Conservation (phyloP, 1,284 basidiomycete species). For the Puccinia novopanici region DNA sequence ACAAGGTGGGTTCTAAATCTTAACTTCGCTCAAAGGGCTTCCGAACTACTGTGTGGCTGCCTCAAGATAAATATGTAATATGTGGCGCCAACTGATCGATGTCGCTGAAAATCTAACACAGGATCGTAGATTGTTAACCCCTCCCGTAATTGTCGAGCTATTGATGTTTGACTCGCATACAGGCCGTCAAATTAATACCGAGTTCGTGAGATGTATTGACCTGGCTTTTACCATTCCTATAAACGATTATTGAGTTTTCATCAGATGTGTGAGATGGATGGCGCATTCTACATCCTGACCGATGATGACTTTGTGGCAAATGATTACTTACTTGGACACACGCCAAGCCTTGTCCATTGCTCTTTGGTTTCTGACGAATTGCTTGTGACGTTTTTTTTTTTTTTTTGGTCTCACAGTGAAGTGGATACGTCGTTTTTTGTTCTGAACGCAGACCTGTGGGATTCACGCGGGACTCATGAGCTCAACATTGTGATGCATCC, state of each 20-base stretch:
- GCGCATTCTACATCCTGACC: background rate
- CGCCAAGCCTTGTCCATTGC: background rate
- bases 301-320: background rate
- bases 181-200: constrained; percentile 55
- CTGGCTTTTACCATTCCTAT: background rate
- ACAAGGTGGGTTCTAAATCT: constrained; percentile 68
- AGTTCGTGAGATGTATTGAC: constrained; percentile 42
- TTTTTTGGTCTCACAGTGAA: constrained; percentile 64
- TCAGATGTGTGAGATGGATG: background rate
- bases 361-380: constrained; percentile 13
- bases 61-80: background rate
- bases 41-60: background rate
- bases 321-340: background rate
- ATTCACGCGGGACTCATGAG: constrained; percentile 61
- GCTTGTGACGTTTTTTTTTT: constrained; percentile 51
- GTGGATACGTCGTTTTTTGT: constrained; percentile 81
- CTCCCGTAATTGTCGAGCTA: constrained; percentile 71
- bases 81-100: background rate
- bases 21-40: background rate
- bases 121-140: constrained; percentile 86
- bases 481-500: constrained; percentile 48
- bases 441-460: constrained; percentile 74
- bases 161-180: constrained; percentile 55
- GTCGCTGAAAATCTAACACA: constrained; percentile 57
- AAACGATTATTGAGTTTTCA: background rate